A percentile compares a stretch with the other conserved stretches of the same genome.
phyloP scores from a whole-genome alignment of 192 early-diverging fungal species.

The Umbelopsis ramanniana region DNA sequence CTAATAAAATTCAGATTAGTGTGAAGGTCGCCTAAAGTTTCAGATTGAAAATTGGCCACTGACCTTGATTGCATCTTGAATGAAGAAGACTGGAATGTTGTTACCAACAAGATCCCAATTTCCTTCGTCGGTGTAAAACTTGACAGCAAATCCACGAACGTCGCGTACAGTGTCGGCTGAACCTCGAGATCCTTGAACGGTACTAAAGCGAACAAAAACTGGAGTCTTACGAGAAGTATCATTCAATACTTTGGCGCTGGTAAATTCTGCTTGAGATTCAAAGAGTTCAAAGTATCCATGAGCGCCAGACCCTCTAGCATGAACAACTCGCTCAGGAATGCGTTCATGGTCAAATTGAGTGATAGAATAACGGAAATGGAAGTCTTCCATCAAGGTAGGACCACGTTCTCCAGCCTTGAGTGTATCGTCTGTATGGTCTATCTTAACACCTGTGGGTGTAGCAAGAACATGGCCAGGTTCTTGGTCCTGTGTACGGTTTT shows the following conservation, averaged over 20 bases:
- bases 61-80: constrained; percentile 44
- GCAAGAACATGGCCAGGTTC: neutral
- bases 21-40: neutral
- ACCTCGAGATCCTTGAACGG: constrained; percentile 41
- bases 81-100: constrained; percentile 50
- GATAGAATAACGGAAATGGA: constrained; percentile 30
- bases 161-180: constrained; percentile 45
- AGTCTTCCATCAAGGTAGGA: constrained; percentile 37
- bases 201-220: constrained; percentile 46
- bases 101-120: constrained; percentile 50
- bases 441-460: constrained; percentile 23
- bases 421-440: constrained; percentile 30
- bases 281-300: constrained; percentile 45
- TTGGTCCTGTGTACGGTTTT: neutral
- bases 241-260: constrained; percentile 1
- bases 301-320: constrained; percentile 49
- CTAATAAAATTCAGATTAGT: neutral
- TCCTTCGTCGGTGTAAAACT: constrained; percentile 51
- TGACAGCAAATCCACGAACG: constrained; percentile 48
- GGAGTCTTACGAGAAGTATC: constrained; percentile 35
- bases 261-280: neutral
- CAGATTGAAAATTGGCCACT: neutral
- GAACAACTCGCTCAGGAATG: constrained; percentile 43
- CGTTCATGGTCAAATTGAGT: constrained; percentile 34
- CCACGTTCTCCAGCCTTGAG: constrained; percentile 35